Conservation (phyloP, 192 early-diverging fungal species). For the Spizellomyces sp. region DNA sequence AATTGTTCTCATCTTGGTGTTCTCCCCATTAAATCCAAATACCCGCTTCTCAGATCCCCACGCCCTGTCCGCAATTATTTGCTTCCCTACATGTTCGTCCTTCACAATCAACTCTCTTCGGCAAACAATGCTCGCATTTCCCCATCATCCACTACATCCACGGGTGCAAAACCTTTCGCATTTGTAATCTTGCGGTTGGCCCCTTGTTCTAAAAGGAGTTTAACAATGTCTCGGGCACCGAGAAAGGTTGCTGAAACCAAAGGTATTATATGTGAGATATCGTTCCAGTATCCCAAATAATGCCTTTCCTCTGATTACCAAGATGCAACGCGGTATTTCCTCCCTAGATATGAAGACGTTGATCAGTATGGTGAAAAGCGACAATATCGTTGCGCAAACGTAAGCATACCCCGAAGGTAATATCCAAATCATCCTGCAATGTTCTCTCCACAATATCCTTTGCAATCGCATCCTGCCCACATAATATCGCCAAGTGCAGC, state of each 20-base stretch:
- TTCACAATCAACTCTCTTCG: not conserved
- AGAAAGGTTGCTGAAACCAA: conserved; percentile 56
- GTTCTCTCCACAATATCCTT: conserved; percentile 70
- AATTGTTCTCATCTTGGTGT: too few species aligned
- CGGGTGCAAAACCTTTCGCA: conserved; percentile 65
- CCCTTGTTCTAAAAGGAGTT: conserved; percentile 64
- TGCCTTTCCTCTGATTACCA: conserved; percentile 25
- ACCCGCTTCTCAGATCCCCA: too few species aligned
- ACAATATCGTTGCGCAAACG: not conserved
- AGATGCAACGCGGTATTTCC: conserved; percentile 74
- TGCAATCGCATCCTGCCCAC: conserved; percentile 61
- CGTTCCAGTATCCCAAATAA: conserved; percentile 2
- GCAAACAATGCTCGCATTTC: conserved; percentile 46
- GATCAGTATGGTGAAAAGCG: too few species aligned
- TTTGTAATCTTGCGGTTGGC: conserved; percentile 58
- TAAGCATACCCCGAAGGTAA: conserved; percentile 58
- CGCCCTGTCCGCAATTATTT: too few species aligned
- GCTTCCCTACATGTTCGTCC: too few species aligned
- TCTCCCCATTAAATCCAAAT: too few species aligned
- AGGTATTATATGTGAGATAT: conserved; percentile 4
- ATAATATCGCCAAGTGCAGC: conserved; percentile 65
- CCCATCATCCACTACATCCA: conserved; percentile 51
- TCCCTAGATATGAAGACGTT: conserved; percentile 38
- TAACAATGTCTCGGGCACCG: conserved; percentile 58
- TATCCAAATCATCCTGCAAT: conserved; percentile 69